Conservation (phyloP, 768 basidiomycete species). For the Pluteus cervinus region DNA sequence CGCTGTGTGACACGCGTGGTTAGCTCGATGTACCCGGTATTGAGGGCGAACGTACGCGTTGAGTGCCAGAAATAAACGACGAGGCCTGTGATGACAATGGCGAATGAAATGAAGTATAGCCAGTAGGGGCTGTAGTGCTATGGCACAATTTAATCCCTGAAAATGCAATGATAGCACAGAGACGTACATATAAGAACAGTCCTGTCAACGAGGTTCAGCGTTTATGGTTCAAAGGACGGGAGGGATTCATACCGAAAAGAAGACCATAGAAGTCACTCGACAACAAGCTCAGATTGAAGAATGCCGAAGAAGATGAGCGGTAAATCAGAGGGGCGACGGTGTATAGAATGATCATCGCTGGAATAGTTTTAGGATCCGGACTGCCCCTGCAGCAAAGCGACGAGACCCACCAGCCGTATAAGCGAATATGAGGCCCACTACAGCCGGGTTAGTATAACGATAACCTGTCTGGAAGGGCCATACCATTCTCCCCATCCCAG, state of each 20-base stretch:
- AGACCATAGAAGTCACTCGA: conserved; percentile 87
- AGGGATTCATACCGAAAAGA: conserved; percentile 49
- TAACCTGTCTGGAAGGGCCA: conserved; percentile 16
- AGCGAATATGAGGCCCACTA: conserved; percentile 40
- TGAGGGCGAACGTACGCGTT: conserved; percentile 51
- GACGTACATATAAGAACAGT: conserved; percentile 45
- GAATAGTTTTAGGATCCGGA: conserved; percentile 13
- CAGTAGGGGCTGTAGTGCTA: conserved; percentile 82
- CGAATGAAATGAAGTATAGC: conserved; percentile 83
- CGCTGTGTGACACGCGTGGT: conserved; percentile 30
- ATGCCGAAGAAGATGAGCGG: conserved; percentile 79
- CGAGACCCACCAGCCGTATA: conserved; percentile 28
- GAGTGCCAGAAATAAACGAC: conserved; percentile 84
- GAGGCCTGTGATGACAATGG: conserved; percentile 63
- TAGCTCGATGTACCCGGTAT: not conserved
- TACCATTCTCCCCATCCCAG: conserved; percentile 72
- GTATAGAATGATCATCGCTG: conserved; percentile 82
- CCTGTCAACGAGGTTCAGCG: conserved; percentile 20
- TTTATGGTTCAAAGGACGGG: conserved; percentile 11
- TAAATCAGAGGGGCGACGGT: conserved; percentile 83
- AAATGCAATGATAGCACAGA: not conserved
- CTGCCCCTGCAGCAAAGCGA: conserved; percentile 1
- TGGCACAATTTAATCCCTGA: conserved; percentile 4
- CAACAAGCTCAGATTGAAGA: conserved; percentile 80
- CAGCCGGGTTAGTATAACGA: conserved; percentile 5